Evolutionary conservation across 768 basidiomycete genomes (phyloP).

Genomic region (Amanita inopinata): DNA sequence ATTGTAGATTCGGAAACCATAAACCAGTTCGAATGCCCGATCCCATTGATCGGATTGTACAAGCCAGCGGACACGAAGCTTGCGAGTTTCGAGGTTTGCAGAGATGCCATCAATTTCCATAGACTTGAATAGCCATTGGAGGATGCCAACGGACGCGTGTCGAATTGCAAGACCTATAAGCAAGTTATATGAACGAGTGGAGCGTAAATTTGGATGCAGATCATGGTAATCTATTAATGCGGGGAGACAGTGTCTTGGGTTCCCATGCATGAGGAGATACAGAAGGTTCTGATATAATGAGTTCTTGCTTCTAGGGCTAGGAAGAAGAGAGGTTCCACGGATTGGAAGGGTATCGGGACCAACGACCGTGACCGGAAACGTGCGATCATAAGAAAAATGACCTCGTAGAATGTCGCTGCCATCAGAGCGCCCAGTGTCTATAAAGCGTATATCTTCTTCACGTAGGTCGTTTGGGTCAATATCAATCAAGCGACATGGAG

Average conservation of each 20-base stretch:
- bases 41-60: constrained; percentile 48
- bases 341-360: background rate
- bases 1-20: constrained; percentile 15
- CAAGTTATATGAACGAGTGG: constrained; percentile 36
- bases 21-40: constrained; percentile 41
- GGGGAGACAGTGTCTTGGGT: constrained; percentile 22
- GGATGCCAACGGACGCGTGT: constrained; percentile 36
- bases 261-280: constrained; percentile 23
- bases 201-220: constrained; percentile 25
- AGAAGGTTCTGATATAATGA: constrained; percentile 34
- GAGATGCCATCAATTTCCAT: constrained; percentile 36
- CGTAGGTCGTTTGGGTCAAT: constrained; percentile 17
- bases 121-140: constrained; percentile 30
- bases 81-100: constrained; percentile 44
- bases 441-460: constrained; percentile 17
- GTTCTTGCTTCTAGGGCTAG: constrained; percentile 22
- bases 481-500: background rate
- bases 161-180: constrained; percentile 41
- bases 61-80: constrained; percentile 46
- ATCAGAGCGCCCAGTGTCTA: constrained; percentile 17
- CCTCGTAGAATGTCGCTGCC: background rate
- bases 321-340: constrained; percentile 9
- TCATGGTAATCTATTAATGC: constrained; percentile 42
- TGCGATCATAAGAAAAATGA: background rate
- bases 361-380: background rate